These are phyloP conservation scores for Termitomyces sp. DNA, from an alignment of 768 basidiomycete species.

Conservation along the genomic window DNA sequence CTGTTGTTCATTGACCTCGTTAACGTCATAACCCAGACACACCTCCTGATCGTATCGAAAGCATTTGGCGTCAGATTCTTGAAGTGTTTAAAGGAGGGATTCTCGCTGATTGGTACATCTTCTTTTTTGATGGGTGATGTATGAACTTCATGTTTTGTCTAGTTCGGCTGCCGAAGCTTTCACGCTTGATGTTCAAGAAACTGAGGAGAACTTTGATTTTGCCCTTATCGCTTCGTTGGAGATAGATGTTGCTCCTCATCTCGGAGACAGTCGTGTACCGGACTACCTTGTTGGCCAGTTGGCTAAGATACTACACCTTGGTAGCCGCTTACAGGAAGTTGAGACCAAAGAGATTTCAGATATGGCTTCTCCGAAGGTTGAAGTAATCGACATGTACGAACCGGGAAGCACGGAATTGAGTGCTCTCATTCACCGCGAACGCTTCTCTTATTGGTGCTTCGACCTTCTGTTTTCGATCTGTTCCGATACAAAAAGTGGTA, in stretches of 20 bases:
- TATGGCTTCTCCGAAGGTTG: conserved; percentile 19
- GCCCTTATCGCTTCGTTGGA: conserved; percentile 75
- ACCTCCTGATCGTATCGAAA: conserved; percentile 60
- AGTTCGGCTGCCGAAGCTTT: conserved; percentile 58
- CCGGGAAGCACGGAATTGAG: conserved; percentile 59
- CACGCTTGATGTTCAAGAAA: conserved; percentile 58
- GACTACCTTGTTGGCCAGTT: conserved; percentile 66
- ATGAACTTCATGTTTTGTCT: neutral
- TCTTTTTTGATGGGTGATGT: neutral
- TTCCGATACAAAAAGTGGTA: conserved; percentile 59
- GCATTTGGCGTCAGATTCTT: conserved; percentile 80
- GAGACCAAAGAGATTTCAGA: neutral
- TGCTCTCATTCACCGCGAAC: conserved; percentile 60
- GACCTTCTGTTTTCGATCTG: conserved; percentile 82
- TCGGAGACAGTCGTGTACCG: conserved; percentile 65
- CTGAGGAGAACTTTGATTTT: conserved; percentile 83
- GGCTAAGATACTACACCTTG: conserved; percentile 65
- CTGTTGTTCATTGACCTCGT: neutral
- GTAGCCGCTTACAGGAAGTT: conserved; percentile 56
- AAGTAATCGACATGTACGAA: conserved; percentile 31
- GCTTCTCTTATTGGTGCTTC: conserved; percentile 92
- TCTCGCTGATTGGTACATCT: conserved; percentile 70
- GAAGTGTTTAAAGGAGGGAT: conserved; percentile 81
- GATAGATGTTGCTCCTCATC: conserved; percentile 70
- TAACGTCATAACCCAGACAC: conserved; percentile 34